phyloP scores from a whole-genome alignment of 441 rosid genomes.

The Mallotus repandus region DNA sequence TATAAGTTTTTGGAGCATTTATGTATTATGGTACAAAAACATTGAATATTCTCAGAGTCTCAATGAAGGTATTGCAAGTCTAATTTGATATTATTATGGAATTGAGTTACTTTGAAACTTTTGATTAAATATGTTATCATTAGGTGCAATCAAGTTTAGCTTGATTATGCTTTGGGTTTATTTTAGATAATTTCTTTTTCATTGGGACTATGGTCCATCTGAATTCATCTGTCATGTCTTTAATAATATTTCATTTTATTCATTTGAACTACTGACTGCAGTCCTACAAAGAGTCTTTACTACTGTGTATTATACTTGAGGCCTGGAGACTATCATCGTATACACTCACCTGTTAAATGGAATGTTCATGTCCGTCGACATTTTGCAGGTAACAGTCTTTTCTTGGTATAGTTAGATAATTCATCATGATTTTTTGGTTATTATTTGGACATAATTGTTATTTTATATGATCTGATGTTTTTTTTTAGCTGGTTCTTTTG shows the following conservation, averaged over 20 bases:
- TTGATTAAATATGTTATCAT: background rate
- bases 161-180: constrained; percentile 7
- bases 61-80: background rate
- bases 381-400: constrained; percentile 65
- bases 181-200: constrained; percentile 5
- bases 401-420: background rate
- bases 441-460: background rate
- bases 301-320: constrained; percentile 92
- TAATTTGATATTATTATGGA: background rate
- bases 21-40: no score
- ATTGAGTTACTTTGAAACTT: background rate
- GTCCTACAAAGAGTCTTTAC: constrained; percentile 85
- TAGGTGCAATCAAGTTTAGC: background rate
- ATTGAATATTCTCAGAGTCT: no score
- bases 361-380: constrained; percentile 78
- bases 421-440: background rate
- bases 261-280: constrained; percentile 39
- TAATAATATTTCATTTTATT: background rate
- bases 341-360: constrained; percentile 96
- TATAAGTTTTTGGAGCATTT: background rate
- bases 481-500: background rate
- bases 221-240: background rate
- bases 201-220: background rate
- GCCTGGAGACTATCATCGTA: constrained; percentile 91
- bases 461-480: background rate